A percentile compares a stretch with the other conserved stretches of the same genome.
These are phyloP conservation scores for Sistotremastrum suecicum DNA, from an alignment of 768 basidiomycete genomes.

Conservation along the genomic window DNA sequence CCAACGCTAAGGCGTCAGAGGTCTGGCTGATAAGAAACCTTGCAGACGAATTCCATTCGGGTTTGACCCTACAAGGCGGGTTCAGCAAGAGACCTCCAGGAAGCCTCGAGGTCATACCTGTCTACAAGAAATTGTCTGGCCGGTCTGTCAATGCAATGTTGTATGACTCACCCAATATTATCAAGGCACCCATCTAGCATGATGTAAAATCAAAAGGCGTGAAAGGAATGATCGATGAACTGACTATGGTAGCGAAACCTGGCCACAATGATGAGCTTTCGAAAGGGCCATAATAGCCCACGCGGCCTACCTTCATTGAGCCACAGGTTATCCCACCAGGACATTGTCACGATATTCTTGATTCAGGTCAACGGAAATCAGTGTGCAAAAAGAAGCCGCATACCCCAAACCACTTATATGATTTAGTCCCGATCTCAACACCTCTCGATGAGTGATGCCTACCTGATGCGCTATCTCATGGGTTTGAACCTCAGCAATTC, in stretches of 20 bases:
- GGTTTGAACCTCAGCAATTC: constrained; percentile 61
- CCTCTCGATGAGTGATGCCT: constrained; percentile 36
- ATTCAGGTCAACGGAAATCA: constrained; percentile 28
- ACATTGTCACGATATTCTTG: constrained; percentile 88
- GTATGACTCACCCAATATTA: not conserved
- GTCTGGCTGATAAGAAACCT: no score
- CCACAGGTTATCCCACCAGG: constrained; percentile 72
- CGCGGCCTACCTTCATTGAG: constrained; percentile 52
- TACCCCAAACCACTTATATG: no score
- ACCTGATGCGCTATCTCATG: constrained; percentile 65
- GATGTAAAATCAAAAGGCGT: constrained; percentile 62
- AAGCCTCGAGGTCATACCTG: constrained; percentile 14
- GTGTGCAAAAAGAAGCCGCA: not conserved
- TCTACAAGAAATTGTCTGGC: constrained; percentile 75
- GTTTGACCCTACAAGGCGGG: no score
- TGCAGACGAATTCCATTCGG: no score
- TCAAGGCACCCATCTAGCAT: constrained; percentile 32
- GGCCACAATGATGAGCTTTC: no score
- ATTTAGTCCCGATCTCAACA: not conserved
- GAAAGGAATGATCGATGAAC: constrained; percentile 1
- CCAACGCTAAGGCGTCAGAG: constrained; percentile 50
- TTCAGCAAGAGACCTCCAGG: no score
- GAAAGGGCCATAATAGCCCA: no score
- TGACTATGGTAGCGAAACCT: not conserved
- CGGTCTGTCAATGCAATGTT: constrained; percentile 38